Conservation (phyloP, 352 stramenopile genomes). For the Phytophthora megakarya region DNA sequence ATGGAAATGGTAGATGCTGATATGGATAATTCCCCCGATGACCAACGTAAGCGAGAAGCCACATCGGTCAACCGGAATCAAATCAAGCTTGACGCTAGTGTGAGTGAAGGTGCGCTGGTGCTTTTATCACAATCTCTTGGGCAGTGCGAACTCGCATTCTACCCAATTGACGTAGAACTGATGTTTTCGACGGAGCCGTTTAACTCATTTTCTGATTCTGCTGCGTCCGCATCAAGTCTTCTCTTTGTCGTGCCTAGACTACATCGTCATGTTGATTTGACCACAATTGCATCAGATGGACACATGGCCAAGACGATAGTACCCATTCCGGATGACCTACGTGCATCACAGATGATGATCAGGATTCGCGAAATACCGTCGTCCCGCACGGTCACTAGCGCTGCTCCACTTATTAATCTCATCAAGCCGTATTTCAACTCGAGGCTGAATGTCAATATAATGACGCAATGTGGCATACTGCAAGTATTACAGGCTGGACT, state of each 20-base stretch:
- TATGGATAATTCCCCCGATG: not conserved
- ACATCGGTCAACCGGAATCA: not conserved
- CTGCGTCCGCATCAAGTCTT: slow-evolving; percentile 42
- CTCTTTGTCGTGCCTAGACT: slow-evolving; percentile 54
- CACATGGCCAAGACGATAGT: slow-evolving; percentile 26
- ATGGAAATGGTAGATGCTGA: slow-evolving; percentile 23
- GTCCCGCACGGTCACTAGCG: slow-evolving; percentile 30
- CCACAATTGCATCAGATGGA: not conserved
- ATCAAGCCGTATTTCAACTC: slow-evolving; percentile 60
- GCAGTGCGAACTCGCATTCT: slow-evolving; percentile 53
- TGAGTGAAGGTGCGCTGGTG: slow-evolving; percentile 32
- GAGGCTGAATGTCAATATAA: slow-evolving; percentile 44
- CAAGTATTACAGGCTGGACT: slow-evolving; percentile 51
- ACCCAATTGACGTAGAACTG: slow-evolving; percentile 69
- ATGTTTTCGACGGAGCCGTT: slow-evolving; percentile 74
- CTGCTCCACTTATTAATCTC: slow-evolving; percentile 41
- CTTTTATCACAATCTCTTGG: slow-evolving; percentile 40
- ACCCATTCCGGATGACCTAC: slow-evolving; percentile 36
- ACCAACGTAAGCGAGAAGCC: not conserved
- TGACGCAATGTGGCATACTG: slow-evolving; percentile 53
- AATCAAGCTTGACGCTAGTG: slow-evolving; percentile 39
- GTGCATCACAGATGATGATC: slow-evolving; percentile 53
- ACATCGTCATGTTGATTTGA: slow-evolving; percentile 38
- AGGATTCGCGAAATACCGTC: slow-evolving; percentile 38
- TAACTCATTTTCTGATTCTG: slow-evolving; percentile 44